Evolutionary conservation across 352 stramenopile genomes (phyloP).

Genomic region (Globisporangium splendens): DNA sequence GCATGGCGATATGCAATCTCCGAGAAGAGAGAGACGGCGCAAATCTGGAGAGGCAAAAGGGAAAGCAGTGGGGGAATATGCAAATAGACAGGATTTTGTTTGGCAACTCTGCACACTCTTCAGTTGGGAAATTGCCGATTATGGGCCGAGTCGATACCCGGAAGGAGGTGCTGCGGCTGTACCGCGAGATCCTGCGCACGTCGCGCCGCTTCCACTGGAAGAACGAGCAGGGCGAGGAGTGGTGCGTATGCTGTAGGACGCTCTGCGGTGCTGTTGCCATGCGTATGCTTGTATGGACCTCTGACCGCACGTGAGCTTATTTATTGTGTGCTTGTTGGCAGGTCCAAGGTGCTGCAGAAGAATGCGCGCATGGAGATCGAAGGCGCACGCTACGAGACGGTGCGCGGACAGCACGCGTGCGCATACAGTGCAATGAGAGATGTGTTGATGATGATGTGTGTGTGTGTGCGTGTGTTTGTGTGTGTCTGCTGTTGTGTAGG

Average conservation of each 20-base stretch:
- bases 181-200: conserved; percentile 76
- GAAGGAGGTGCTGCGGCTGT: conserved; percentile 76
- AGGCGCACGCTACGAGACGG: conserved; percentile 66
- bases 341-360: conserved; percentile 55
- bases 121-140: background rate
- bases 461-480: background rate
- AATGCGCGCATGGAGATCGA: conserved; percentile 83
- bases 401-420: conserved; percentile 10
- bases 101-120: background rate
- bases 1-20: too few relatives aligned
- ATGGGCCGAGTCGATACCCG: conserved; percentile 52
- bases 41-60: too few relatives aligned
- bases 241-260: conserved; percentile 25
- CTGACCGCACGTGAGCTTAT: background rate
- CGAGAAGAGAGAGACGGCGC: too few relatives aligned
- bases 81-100: background rate
- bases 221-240: conserved; percentile 70
- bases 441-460: conserved; percentile 2
- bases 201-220: conserved; percentile 68
- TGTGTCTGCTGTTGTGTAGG: conserved; percentile 19
- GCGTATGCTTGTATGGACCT: too few relatives aligned
- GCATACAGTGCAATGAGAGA: too few relatives aligned
- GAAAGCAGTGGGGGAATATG: too few relatives aligned
- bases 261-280: background rate
- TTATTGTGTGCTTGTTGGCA: conserved; percentile 6